These are phyloP conservation scores for Gossypium ekmanianum DNA, from an alignment of 345 rosid genomes.

Conservation along the genomic window DNA sequence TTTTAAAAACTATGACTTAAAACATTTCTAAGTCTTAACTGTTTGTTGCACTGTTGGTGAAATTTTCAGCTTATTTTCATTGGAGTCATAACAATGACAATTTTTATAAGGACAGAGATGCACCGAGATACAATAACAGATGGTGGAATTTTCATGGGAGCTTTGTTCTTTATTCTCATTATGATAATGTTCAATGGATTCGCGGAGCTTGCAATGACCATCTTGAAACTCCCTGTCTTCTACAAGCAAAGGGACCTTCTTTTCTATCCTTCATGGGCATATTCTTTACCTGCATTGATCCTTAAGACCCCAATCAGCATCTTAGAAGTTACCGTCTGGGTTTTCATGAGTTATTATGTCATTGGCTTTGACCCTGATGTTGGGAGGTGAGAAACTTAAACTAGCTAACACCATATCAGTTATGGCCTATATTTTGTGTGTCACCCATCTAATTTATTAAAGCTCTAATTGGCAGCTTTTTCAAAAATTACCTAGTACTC, in stretches of 20 bases:
- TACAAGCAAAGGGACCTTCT: constrained; percentile 86
- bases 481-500: constrained; percentile 49
- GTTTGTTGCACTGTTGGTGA: background rate
- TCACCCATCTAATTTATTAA: constrained; percentile 5
- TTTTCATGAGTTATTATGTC: constrained; percentile 44
- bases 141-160: constrained; percentile 68
- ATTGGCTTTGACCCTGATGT: constrained; percentile 51
- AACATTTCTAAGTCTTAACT: background rate
- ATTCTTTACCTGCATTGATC: constrained; percentile 74
- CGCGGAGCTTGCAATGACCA: constrained; percentile 73
- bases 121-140: constrained; percentile 48
- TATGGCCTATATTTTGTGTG: background rate
- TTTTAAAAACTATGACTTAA: background rate
- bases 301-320: constrained; percentile 73
- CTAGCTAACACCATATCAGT: background rate
- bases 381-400: constrained; percentile 31
- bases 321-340: constrained; percentile 63
- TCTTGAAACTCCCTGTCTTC: constrained; percentile 76
- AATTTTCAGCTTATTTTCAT: constrained; percentile 52
- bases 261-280: constrained; percentile 89
- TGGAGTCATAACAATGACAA: constrained; percentile 54
- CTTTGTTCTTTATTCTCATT: constrained; percentile 50
- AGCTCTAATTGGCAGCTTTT: constrained; percentile 39
- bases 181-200: constrained; percentile 70
- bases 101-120: constrained; percentile 71